These are phyloP conservation scores for Chalciporus sp. DNA, from an alignment of 1,284 basidiomycete genomes.

Conservation along the genomic window DNA sequence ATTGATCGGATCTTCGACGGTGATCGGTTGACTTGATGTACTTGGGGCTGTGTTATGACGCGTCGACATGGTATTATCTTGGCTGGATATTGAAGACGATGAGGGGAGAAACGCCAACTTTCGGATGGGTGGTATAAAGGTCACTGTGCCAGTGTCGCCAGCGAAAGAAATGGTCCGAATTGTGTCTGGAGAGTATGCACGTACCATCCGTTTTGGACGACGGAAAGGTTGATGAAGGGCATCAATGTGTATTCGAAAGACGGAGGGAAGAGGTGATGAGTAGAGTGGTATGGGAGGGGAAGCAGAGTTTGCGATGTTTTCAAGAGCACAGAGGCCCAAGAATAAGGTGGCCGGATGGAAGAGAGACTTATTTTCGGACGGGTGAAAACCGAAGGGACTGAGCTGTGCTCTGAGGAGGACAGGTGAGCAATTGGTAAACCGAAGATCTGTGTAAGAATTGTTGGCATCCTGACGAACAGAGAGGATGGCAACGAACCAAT, in stretches of 20 bases:
- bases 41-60: not conserved
- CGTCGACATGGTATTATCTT: not conserved
- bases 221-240: conserved; percentile 7
- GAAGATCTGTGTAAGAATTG: conserved; percentile 27
- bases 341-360: conserved; percentile 31
- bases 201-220: conserved; percentile 1
- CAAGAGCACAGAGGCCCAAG: conserved; percentile 30
- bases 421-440: conserved; percentile 33
- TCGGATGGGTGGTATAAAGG: conserved; percentile 23
- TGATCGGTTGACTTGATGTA: not conserved
- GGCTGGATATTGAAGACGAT: not conserved
- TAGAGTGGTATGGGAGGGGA: conserved; percentile 27
- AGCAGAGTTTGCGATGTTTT: conserved; percentile 21
- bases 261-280: conserved; percentile 27
- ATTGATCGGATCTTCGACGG: not conserved
- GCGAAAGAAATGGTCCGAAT: conserved; percentile 12
- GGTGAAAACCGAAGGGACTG: conserved; percentile 24
- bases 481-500: conserved; percentile 40
- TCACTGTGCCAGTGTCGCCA: conserved; percentile 17
- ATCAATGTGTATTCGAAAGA: conserved; percentile 32
- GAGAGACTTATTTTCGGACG: conserved; percentile 23
- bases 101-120: not conserved
- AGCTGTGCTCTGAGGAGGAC: conserved; percentile 17
- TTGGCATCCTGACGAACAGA: conserved; percentile 5
- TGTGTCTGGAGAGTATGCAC: not conserved